Conservation (phyloP, 208 protist genomes). For the Trypanosoma theileri region DNA sequence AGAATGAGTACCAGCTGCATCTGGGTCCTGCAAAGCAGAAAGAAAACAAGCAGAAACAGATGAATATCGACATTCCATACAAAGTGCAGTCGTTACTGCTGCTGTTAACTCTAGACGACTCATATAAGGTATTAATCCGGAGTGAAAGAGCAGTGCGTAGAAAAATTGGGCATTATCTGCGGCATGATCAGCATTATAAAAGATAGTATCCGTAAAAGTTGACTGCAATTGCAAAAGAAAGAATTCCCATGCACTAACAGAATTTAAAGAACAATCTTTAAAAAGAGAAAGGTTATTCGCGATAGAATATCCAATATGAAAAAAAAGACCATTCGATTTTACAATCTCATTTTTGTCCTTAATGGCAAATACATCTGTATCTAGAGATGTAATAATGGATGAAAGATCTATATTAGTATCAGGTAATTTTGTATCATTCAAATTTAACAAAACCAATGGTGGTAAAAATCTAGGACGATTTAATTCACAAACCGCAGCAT, state of each 20-base stretch:
- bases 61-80: slow-evolving; percentile 4
- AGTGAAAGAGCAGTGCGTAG: slow-evolving; percentile 20
- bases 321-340: slow-evolving; percentile 12
- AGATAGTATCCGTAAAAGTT: slow-evolving; percentile 1
- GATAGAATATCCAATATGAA: slow-evolving; percentile 25
- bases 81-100: slow-evolving; percentile 10
- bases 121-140: slow-evolving; percentile 16
- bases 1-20: background rate
- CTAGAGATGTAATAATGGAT: slow-evolving; percentile 4
- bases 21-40: slow-evolving; percentile 1
- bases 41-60: slow-evolving; percentile 9
- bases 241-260: background rate
- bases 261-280: background rate
- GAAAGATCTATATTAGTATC: background rate
- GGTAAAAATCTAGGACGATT: slow-evolving; percentile 1
- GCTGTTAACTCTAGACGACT: slow-evolving; percentile 10
- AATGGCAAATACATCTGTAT: slow-evolving; percentile 6
- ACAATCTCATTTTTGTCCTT: background rate
- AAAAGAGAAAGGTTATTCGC: slow-evolving; percentile 11
- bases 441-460: background rate
- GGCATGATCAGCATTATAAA: slow-evolving; percentile 11
- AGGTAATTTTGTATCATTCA: background rate
- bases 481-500: background rate
- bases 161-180: slow-evolving; percentile 25
- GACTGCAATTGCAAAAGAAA: slow-evolving; percentile 13